Percentiles rank a stretch among this genome's conserved stretches.
Evolutionary conservation across 2,329 filamentous ascomycete genomes (phyloP).

Genomic region (Xylariaceae sp.): DNA sequence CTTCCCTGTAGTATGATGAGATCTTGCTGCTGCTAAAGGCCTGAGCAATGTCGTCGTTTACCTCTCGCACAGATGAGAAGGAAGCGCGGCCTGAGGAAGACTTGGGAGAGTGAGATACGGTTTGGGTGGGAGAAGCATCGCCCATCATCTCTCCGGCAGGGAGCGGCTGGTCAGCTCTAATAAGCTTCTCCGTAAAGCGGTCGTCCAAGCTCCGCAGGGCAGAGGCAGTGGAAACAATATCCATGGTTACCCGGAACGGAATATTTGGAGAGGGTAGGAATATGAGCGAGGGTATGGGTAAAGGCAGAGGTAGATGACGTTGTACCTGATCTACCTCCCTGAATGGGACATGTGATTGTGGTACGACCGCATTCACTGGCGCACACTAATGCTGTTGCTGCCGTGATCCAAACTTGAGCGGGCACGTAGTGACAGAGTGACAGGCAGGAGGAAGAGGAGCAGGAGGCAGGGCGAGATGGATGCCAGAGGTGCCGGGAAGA

Average conservation of each 20-base stretch:
- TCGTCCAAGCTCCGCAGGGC: conserved; percentile 14
- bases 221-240: conserved; percentile 11
- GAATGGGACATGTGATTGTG: conserved; percentile 11
- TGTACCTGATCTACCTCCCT: background rate
- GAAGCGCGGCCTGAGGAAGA: conserved; percentile 43
- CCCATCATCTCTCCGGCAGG: conserved; percentile 27
- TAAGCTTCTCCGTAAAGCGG: conserved; percentile 11
- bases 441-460: background rate
- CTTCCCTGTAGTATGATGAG: conserved; percentile 48
- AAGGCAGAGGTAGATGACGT: background rate
- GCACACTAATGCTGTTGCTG: conserved; percentile 16
- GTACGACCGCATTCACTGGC: conserved; percentile 28
- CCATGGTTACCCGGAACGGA: conserved; percentile 18
- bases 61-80: conserved; percentile 59
- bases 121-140: conserved; percentile 12
- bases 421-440: conserved; percentile 10
- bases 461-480: background rate
- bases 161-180: conserved; percentile 20
- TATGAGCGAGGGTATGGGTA: background rate
- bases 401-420: background rate
- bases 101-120: conserved; percentile 28
- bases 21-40: conserved; percentile 59
- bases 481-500: conserved; percentile 1
- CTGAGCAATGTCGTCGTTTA: conserved; percentile 54
- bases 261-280: background rate